Evolutionary conservation across 768 basidiomycete genomes (phyloP), one percentile per base, ranked within the genome.

Genomic region (Leccinum imitatum): DNA sequence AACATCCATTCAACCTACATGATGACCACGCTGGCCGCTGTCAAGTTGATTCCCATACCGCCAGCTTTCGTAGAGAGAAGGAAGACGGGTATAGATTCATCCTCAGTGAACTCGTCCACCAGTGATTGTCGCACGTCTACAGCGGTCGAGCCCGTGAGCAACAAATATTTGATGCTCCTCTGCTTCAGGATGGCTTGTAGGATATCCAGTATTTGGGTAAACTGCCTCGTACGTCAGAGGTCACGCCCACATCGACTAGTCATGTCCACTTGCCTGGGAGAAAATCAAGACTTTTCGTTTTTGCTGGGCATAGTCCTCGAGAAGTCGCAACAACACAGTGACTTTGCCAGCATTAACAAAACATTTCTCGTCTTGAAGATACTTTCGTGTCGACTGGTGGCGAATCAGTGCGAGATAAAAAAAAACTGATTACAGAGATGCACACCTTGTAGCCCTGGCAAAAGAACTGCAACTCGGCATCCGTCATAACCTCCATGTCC

Each of bases 401-500:
- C 41, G 1, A 11, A 54, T 75, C 47, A 67, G 61, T 17, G 35
- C 2, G 46, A 14, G 41, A 39, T 11, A 33, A 8, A 3, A 41
- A 39, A 17, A 14, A 3, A 9, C 31, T n/a, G 19, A 41, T 41
- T 7, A 23, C n/a, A 17, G 33, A 53, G 4, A 56, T 35, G 46
- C 58, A 35, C 17, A 94, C 94, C 83, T 91, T 93, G 77, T 96
- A 96, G 11, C 86, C 85, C 53, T 83, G 82, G 68, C 90, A 91
- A 71, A 95, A 96, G 46, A 84, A 75, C 68, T 97, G 93, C 37
- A 99, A 79, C 75, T 98, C 97, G 8, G 94, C 89, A 74, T 99
- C 97, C 48, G 94, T 96, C 96, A 98, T 98, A 19, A 97, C 89
- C 66, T 91, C 85, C 91, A 99, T 93, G 73, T 99, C 97, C 73